Evolutionary conservation across 352 stramenopile genomes (phyloP), one percentile per base, ranked within the genome.

Genomic region (Phytophthora megakarya): DNA sequence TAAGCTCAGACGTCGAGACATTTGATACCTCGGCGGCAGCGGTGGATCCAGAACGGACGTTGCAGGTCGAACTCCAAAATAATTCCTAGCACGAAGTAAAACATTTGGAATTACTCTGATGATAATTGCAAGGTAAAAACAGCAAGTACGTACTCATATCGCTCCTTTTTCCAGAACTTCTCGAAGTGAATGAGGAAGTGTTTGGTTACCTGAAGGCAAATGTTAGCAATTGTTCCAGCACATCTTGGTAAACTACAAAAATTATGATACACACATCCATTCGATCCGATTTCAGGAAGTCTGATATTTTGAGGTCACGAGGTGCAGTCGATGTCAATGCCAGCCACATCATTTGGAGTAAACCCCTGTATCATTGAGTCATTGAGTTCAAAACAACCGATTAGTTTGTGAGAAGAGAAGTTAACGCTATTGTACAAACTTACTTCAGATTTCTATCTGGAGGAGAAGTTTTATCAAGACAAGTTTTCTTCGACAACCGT

Each of bases 321-420:
- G 70, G 75, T 18, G 79, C 89, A 39, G 59, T 73, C 10, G 81
- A 85, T 19, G 80, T 67, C 15, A 78, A 86, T 22, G 78, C 75
- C 32, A 94, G 67, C 85, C 85, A 94, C 85, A 94, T 94, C 42
- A 92, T 63, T 67, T 94, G 85, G 53, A 94, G 89, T 15, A 94
- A 70, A 0, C 78, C 81, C 51, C 78, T 88, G 45, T n/a, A n/a
- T n/a, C 22, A 46, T 10, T 15, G 33, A 61, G 16, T 58, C 13
- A 40, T 16, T 33, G 33, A 28, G n/a, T n/a, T n/a, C 65, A 25
- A 19, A 28, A 18, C 15, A 50, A 23, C 9, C 18, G 33, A 15
- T 47, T n/a, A 47, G 22, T 9, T 33, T 28, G 15, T 18, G 7
- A 33, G 23, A 5, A 8, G 26, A 21, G 13, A 9, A 26, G 22